Evolutionary conservation across 768 basidiomycete genomes (phyloP).

Genomic region (Boletus reticuloceps): DNA sequence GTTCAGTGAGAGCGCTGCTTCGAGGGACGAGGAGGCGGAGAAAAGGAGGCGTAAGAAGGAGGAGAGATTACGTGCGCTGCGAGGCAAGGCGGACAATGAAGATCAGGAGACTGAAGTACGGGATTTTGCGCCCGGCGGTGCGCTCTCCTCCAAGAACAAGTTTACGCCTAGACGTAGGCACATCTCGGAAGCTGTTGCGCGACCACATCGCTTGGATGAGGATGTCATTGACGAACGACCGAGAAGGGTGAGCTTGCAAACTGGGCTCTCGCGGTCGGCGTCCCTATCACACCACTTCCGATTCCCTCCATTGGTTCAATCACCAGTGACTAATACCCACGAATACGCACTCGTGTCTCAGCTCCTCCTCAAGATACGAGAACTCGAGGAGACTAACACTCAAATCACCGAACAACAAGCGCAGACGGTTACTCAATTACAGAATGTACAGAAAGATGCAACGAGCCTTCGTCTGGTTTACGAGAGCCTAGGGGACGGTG

Average conservation of each 20-base stretch:
- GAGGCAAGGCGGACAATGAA: conserved; percentile 36
- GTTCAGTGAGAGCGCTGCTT: conserved; percentile 25
- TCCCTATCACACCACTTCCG: conserved; percentile 23
- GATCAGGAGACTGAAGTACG: conserved; percentile 36
- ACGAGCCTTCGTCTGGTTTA: conserved; percentile 69
- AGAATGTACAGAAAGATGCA: conserved; percentile 70
- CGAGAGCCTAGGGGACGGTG: conserved; percentile 59
- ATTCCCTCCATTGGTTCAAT: conserved; percentile 5
- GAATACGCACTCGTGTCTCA: conserved; percentile 65
- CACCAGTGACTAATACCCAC: conserved; percentile 18
- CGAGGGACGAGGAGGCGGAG: conserved; percentile 30
- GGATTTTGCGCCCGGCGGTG: conserved; percentile 64
- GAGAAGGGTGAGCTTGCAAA: conserved; percentile 18
- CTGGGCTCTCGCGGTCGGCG: conserved; percentile 23
- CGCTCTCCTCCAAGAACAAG: conserved; percentile 30
- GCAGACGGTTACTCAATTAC: conserved; percentile 57
- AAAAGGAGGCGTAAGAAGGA: conserved; percentile 40
- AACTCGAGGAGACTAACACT: conserved; percentile 71
- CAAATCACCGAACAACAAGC: conserved; percentile 65
- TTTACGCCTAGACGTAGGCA: conserved; percentile 26
- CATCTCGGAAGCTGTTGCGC: conserved; percentile 26
- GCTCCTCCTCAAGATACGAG: conserved; percentile 69
- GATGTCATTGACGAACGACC: conserved; percentile 11
- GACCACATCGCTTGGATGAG: conserved; percentile 7
- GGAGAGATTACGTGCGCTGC: conserved; percentile 52